Evolutionary conservation across 495 filamentous ascomycete genomes (phyloP), one percentile per base, ranked within the genome.

Genomic region (Aspergillus kassunensis): DNA sequence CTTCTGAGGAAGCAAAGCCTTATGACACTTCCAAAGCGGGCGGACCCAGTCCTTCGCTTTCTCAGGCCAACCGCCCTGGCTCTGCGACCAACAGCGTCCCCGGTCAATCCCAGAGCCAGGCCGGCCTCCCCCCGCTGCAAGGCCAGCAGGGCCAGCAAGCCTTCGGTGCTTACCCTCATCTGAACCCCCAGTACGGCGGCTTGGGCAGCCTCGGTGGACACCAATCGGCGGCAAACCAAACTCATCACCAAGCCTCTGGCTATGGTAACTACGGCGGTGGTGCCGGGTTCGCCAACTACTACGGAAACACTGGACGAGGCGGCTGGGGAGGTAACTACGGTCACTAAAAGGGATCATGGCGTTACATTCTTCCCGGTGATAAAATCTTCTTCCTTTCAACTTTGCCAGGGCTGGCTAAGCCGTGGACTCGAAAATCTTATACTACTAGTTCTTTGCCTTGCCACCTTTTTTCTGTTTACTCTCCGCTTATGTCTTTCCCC

Each of bases 41-140:
- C 35, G 90, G 89, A 6, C 90, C 91, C 3, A 95, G 89, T 68
- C 91, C 91, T 24, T 89, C 89, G 6, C 80, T 95, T 23, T 84
- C 82, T 24, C 87, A 89, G 60, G 85, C 88, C 30, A 76, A 76
- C 60, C 87, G 91, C 50, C 90, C 91, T 13, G 90, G 89, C 16
- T 95, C 91, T 27, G 89, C 91, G 12, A 84, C 86, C 12, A 93
- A 90, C 68, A 84, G 78, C 54, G 78, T 77, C 12, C 80, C 82
- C 15, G 80, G 79, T 6, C 87, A 90, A 64, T 69, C 77, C 44
- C 70, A 74, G 57, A 71, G 66, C 30, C 77, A 79, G 57, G 68
- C 69, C 40, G 81, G 86, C 25, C 76, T 92, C 39, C 89, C 88
- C 23, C 87, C 87, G 20, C 83, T 87, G 33, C 90, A 91, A 69